Evolutionary conservation across 768 basidiomycete genomes (phyloP).

Genomic region (Trichaptum fuscoviolaceum): DNA sequence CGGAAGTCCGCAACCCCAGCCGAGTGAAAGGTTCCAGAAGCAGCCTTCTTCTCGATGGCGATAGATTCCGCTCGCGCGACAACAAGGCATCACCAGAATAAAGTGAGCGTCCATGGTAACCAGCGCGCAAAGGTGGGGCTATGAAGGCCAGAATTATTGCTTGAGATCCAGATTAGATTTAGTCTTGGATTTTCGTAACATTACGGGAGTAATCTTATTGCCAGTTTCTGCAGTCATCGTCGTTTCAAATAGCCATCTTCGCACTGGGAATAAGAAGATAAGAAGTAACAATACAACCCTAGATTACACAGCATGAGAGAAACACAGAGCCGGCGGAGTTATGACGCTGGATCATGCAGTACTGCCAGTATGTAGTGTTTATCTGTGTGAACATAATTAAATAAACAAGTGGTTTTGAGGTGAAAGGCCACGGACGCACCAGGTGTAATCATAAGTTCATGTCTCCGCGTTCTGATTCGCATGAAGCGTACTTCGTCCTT

Average conservation of each 20-base stretch:
- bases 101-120: neutral
- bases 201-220: neutral
- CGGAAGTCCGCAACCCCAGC: neutral
- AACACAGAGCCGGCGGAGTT: constrained; percentile 12
- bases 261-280: neutral
- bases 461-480: constrained; percentile 84
- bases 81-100: neutral
- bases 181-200: neutral
- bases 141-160: neutral
- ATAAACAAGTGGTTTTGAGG: constrained; percentile 9
- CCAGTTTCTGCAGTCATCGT: neutral
- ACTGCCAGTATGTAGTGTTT: constrained; percentile 78
- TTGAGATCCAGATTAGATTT: neutral
- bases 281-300: neutral
- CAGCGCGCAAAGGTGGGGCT: neutral
- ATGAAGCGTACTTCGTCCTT: constrained; percentile 87
- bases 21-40: neutral
- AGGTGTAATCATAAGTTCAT: constrained; percentile 93
- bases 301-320: neutral
- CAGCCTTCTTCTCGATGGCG: neutral
- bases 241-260: neutral
- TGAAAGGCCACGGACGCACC: constrained; percentile 36
- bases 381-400: constrained; percentile 36
- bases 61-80: neutral
- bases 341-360: constrained; percentile 68